A percentile compares a stretch with the other conserved stretches of the same genome.
Evolutionary conservation across 2,329 filamentous ascomycete genomes (phyloP).

Genomic region (Cryphonectria nitschkei): DNA sequence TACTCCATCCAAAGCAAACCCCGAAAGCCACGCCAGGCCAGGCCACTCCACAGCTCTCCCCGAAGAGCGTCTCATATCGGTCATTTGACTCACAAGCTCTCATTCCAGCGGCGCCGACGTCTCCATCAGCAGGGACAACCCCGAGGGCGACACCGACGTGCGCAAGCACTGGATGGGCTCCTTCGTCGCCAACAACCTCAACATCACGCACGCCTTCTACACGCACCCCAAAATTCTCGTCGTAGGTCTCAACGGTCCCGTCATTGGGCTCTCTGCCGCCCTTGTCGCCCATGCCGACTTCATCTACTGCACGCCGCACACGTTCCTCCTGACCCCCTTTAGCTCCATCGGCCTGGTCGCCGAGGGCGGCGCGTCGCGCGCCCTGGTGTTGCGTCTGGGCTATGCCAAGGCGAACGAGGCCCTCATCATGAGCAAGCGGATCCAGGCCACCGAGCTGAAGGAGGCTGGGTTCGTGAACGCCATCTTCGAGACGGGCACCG

Average conservation of each 20-base stretch:
- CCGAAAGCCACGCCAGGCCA: background rate
- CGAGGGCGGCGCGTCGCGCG: constrained; percentile 80
- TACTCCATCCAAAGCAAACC: constrained; percentile 5
- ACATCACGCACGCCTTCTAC: constrained; percentile 88
- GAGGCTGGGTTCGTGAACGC: constrained; percentile 83
- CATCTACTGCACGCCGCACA: constrained; percentile 79
- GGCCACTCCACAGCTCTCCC: background rate
- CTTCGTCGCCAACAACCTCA: constrained; percentile 86
- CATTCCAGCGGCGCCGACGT: constrained; percentile 76
- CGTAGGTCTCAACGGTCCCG: constrained; percentile 88
- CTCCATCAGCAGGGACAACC: constrained; percentile 52
- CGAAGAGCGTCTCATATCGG: constrained; percentile 10
- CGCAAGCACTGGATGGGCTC: constrained; percentile 63
- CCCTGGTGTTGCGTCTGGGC: constrained; percentile 80
- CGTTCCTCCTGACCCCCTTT: constrained; percentile 91
- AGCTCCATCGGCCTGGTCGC: constrained; percentile 86
- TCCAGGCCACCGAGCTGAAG: constrained; percentile 74
- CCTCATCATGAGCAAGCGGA: constrained; percentile 83
- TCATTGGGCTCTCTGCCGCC: constrained; percentile 84
- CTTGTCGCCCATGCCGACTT: constrained; percentile 86
- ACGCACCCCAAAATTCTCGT: constrained; percentile 93
- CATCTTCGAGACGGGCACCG: constrained; percentile 62
- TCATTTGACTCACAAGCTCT: constrained; percentile 18
- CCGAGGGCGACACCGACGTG: constrained; percentile 42
- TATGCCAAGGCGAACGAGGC: constrained; percentile 87